Evolutionary conservation across 1,284 basidiomycete species (phyloP).

Genomic region (Cerioporus squamosus): DNA sequence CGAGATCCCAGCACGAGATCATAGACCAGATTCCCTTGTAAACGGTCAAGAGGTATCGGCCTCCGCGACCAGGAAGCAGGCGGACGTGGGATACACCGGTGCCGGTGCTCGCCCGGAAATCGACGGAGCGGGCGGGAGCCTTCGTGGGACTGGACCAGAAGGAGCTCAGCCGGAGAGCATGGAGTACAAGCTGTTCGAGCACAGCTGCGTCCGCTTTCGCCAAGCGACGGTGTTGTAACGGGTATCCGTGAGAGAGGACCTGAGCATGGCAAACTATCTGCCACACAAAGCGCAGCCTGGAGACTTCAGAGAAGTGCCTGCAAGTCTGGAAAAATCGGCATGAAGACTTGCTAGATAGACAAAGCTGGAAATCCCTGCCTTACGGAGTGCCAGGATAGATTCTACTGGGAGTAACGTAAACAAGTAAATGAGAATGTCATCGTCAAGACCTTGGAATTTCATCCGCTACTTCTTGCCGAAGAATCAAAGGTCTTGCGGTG

Average conservation of each 20-base stretch:
- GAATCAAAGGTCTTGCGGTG: not conserved
- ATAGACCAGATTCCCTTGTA: constrained; percentile 63
- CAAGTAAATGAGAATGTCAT: constrained; percentile 55
- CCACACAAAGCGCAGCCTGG: constrained; percentile 56
- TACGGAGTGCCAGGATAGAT: constrained; percentile 50
- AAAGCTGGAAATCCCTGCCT: constrained; percentile 43
- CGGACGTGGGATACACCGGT: constrained; percentile 54
- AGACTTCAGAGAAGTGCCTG: constrained; percentile 46
- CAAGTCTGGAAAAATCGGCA: constrained; percentile 46
- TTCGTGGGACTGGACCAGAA: constrained; percentile 46
- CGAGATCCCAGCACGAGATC: constrained; percentile 55
- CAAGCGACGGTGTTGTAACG: constrained; percentile 43
- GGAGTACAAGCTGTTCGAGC: constrained; percentile 49
- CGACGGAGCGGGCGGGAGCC: constrained; percentile 22
- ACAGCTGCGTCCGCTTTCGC: constrained; percentile 37
- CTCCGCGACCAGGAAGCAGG: constrained; percentile 50
- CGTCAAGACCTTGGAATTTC: constrained; percentile 30
- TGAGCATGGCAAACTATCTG: constrained; percentile 48
- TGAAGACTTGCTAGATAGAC: not conserved
- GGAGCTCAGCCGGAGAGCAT: constrained; percentile 47
- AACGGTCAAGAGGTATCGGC: constrained; percentile 51
- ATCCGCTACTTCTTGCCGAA: not conserved
- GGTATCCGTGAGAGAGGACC: constrained; percentile 48
- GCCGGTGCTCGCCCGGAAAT: constrained; percentile 37
- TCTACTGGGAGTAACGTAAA: constrained; percentile 49